Evolutionary conservation across 2,329 filamentous ascomycete species (phyloP).

Genomic region (Fusarium sp.): DNA sequence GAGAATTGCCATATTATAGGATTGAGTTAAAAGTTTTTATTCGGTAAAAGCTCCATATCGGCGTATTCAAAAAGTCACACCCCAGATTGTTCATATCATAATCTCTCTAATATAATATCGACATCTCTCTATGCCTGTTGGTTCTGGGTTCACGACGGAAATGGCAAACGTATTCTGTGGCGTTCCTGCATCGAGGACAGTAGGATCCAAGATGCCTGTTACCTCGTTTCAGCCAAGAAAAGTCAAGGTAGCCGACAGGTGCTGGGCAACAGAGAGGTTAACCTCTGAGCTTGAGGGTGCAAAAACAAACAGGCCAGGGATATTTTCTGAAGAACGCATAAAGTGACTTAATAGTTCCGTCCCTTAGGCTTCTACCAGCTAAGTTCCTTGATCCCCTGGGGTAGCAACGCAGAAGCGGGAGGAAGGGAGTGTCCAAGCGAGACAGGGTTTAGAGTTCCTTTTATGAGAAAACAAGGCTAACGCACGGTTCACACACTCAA

Average conservation of each 20-base stretch:
- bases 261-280: too few species aligned
- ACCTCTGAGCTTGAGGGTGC: too few species aligned
- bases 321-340: too few species aligned
- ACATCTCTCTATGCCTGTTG: background rate
- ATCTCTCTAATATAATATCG: background rate
- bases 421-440: background rate
- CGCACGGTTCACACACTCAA: background rate
- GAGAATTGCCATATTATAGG: background rate
- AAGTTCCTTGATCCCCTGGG: too few species aligned
- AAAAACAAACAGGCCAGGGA: too few species aligned
- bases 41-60: background rate
- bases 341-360: too few species aligned
- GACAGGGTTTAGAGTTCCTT: slow-evolving; percentile 1
- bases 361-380: too few species aligned
- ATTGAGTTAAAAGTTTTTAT: too few species aligned
- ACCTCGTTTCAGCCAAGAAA: slow-evolving; percentile 22
- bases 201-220: background rate
- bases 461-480: background rate
- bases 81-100: background rate
- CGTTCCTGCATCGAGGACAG: background rate
- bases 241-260: background rate
- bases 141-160: background rate
- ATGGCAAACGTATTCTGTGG: background rate
- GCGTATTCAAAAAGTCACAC: background rate
- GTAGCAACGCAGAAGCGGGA: background rate